Base-by-base conservation (phyloP, 305 asterid species). In the Lippia alba region DNA sequence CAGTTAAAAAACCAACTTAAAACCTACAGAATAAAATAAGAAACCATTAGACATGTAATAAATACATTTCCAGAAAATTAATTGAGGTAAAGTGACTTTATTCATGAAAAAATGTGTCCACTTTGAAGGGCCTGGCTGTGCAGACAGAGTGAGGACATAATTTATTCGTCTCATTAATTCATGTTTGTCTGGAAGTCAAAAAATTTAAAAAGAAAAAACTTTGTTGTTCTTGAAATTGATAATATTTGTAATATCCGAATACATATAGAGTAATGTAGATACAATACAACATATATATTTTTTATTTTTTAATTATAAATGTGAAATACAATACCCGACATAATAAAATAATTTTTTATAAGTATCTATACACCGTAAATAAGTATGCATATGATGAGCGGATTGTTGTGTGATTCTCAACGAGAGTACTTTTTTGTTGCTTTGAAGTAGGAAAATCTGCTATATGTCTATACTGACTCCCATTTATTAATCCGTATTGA, bases 361-460 rank as follows among this genome's bases (percentile, higher is more conserved):
- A n/a, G n/a, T n/a, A n/a, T n/a, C n/a, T n/a, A n/a, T n/a, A n/a
- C n/a, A n/a, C n/a, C n/a, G n/a, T n/a, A n/a, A n/a, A n/a, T n/a
- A 9, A 61, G 15, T 3, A 18, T 17, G 33, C 14, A 45, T 40
- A 61, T 9, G n/a, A n/a, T 6, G 5, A 59, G 48, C 34, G 15
- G n/a, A 59, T 59, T 36, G 46, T 61, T 40, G 9, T 0, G 9
- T 30, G 18, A 20, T 8, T 30, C 10, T 10, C 64, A 41, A 39
- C 34, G 9, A 39, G 16, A 3, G 18, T 39, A 16, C 36, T 24
- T 61, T 41, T 24, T 61, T 41, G 30, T 39, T 45, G 36, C 12
- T 45, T 45, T 56, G 44, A 17, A 32, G 46, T 49, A 49, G 46
- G 11, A 48, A 24, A 20, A 49, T n/a, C 40, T 64, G 57, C 69